phyloP scores from a whole-genome alignment of 2,329 filamentous ascomycete genomes.

The Chrysoporthe puriensis region DNA sequence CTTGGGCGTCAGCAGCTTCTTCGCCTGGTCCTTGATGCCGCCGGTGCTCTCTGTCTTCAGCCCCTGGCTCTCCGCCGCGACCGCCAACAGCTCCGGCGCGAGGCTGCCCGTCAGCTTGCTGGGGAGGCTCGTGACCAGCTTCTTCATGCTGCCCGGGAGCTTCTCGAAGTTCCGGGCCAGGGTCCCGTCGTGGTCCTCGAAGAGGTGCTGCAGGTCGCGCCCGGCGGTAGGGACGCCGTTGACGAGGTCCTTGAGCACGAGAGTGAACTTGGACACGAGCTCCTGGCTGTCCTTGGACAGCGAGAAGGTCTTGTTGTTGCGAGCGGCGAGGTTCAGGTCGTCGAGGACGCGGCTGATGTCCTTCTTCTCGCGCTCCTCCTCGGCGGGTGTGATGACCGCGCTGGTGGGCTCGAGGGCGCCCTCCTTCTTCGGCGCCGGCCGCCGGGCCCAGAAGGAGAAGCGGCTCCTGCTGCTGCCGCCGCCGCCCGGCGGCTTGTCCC shows the following conservation, averaged over 20 bases:
- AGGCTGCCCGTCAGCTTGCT: conserved; percentile 77
- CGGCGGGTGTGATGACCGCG: conserved; percentile 43
- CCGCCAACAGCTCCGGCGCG: conserved; percentile 81
- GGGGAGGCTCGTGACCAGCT: conserved; percentile 82
- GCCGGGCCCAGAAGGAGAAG: conserved; percentile 45
- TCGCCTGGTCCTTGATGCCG: conserved; percentile 55
- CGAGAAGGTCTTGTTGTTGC: conserved; percentile 84
- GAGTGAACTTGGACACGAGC: conserved; percentile 80
- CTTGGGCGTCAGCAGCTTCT: conserved; percentile 70
- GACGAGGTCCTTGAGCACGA: conserved; percentile 88
- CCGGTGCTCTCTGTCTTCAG: conserved; percentile 50
- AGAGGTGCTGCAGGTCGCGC: conserved; percentile 72
- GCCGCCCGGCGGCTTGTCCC: conserved; percentile 33
- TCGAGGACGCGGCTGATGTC: conserved; percentile 83
- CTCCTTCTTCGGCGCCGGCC: conserved; percentile 35
- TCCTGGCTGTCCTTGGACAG: conserved; percentile 84
- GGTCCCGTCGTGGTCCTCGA: conserved; percentile 65
- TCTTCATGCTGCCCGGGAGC: conserved; percentile 80
- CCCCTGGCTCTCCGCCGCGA: conserved; percentile 74
- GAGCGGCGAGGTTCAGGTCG: conserved; percentile 78
- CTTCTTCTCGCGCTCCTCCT: conserved; percentile 58
- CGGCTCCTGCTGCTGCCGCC: conserved; percentile 36
- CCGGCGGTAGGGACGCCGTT: conserved; percentile 94
- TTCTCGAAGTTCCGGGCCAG: conserved; percentile 64
- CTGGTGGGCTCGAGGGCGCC: conserved; percentile 40